Percentiles rank a stretch among this genome's conserved stretches.
These are phyloP conservation scores for Cystobasidiopsis lactophilus DNA, from an alignment of 768 basidiomycete species.

Conservation along the genomic window DNA sequence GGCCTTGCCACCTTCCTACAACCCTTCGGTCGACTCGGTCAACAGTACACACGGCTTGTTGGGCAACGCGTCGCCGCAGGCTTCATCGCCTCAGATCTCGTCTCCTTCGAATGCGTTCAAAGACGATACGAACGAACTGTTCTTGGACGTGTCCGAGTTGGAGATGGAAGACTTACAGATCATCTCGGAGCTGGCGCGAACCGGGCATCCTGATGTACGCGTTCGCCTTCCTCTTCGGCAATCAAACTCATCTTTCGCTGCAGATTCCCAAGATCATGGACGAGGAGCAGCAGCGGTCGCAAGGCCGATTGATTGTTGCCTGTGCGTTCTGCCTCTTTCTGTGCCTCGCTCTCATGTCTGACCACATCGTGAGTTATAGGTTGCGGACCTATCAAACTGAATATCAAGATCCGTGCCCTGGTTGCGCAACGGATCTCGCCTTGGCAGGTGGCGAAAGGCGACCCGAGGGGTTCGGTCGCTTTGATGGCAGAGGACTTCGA, in stretches of 20 bases:
- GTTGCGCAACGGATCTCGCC: slow-evolving; percentile 42
- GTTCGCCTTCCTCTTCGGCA: too few species aligned
- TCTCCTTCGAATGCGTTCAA: too few species aligned
- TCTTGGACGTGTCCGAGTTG: slow-evolving; percentile 33
- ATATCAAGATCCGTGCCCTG: slow-evolving; percentile 43
- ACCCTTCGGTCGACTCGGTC: too few species aligned
- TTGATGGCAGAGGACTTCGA: too few species aligned
- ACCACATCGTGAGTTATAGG: slow-evolving; percentile 28
- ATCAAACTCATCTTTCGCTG: too few species aligned
- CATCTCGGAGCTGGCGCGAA: slow-evolving; percentile 41
- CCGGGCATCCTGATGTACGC: slow-evolving; percentile 46
- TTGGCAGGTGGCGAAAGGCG: too few species aligned
- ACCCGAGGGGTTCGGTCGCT: too few species aligned
- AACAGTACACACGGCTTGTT: neutral
- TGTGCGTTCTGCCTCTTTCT: too few species aligned
- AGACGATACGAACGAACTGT: slow-evolving; percentile 2
- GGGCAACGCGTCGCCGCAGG: neutral
- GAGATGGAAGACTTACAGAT: slow-evolving; percentile 42
- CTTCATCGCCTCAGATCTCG: neutral
- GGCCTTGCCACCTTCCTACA: too few species aligned
- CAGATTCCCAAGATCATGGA: slow-evolving; percentile 38
- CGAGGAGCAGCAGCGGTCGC: slow-evolving; percentile 33
- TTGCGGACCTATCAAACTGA: slow-evolving; percentile 50
- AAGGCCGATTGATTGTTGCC: too few species aligned
- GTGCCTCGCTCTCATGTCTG: too few species aligned